Evolutionary conservation across 2,329 filamentous ascomycete species (phyloP), one percentile per base, ranked within the genome.

Genomic region (Colletotrichum sp.): DNA sequence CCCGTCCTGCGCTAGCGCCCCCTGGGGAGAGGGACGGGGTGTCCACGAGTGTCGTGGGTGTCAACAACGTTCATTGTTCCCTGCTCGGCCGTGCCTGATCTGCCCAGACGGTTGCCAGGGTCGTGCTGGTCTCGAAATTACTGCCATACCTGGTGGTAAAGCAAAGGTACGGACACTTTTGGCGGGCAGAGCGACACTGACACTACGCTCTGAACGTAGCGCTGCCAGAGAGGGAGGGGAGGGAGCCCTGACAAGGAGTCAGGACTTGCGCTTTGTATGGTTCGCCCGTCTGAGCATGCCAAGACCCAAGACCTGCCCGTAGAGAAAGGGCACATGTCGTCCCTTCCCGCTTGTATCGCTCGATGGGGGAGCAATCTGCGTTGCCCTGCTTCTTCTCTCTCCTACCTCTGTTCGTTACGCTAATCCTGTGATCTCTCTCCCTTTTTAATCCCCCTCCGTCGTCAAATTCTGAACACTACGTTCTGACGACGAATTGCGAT

Each of bases 121-220:
- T 75, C 22, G 27, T 69, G 73, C 73, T 69, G 65, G 73, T 39
- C 34, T 62, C 16, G 74, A 75, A 60, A 75, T 75, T 73, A 39
- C 61, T 52, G 6, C n/a, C 43, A 52, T 52, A 7, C 7, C 22
- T 52, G 43, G 52, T 58, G 30, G 36, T 71, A 39, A 72, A 64
- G 71, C 72, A 75, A 71, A 22, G 61, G 60, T 34, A 71, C 71
- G 71, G 67, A 18, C 16, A n/a, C 48, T 58, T 71, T 55, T 32
- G 61, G 67, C 36, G 32, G 66, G 58, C 30, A 75, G 27, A 71
- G 67, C 12, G 34, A 22, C 34, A 16, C 60, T 61, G 30, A 52
- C 18, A 16, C 34, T 43, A 32, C 8, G 43, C 43, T 52, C n/a
- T 8, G 30, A 22, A 30, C 56, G 30, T 60, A 43, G 13, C 28